Conservation (phyloP, 2,329 filamentous ascomycete species). For the Diaporthe aspalathi region DNA sequence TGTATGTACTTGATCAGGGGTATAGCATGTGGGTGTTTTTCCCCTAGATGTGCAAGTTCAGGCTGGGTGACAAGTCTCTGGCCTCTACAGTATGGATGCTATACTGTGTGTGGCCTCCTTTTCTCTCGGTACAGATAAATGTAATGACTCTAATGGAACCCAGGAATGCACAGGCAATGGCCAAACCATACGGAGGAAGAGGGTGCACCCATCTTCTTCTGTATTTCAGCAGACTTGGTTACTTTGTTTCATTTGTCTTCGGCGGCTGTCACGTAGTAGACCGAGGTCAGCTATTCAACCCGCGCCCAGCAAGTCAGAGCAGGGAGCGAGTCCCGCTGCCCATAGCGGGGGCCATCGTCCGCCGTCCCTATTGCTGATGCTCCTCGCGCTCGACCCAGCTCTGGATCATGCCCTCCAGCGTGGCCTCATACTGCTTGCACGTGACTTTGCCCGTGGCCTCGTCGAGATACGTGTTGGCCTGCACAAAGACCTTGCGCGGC, state of each 20-base stretch:
- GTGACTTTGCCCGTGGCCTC: conserved; percentile 75
- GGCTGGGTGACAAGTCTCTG: no score
- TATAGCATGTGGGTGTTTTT: no score
- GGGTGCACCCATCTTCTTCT: no score
- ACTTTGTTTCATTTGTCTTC: background rate
- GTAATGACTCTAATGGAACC: no score
- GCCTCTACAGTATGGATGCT: no score
- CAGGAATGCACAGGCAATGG: no score
- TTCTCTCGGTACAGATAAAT: no score
- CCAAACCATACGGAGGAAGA: no score
- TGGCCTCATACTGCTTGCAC: conserved; percentile 88
- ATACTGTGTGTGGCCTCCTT: no score
- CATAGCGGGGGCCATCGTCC: background rate
- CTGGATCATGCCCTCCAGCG: conserved; percentile 82
- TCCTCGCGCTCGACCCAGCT: conserved; percentile 76
- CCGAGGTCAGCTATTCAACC: background rate
- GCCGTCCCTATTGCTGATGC: conserved; percentile 46
- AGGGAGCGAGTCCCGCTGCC: background rate
- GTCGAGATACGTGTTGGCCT: conserved; percentile 86
- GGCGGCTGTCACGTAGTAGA: background rate
- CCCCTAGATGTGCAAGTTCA: no score
- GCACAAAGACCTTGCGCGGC: conserved; percentile 91
- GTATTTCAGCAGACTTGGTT: conserved; percentile 12
- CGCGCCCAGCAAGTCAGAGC: background rate
- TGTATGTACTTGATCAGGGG: no score